These are phyloP conservation scores for Flammula alnicola DNA, from an alignment of 1,284 basidiomycete genomes.

Conservation along the genomic window DNA sequence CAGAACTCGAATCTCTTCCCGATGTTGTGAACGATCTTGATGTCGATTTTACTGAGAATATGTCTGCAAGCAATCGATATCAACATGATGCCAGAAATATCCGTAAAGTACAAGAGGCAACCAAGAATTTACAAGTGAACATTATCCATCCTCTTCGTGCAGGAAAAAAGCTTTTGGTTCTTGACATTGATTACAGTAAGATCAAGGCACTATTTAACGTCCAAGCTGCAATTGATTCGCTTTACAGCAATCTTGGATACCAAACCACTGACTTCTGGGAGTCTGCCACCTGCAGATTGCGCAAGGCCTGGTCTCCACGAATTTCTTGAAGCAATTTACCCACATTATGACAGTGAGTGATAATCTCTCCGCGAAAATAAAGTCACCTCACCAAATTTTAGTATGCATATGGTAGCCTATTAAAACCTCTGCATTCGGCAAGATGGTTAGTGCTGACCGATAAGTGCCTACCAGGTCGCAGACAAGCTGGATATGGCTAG, in stretches of 20 bases:
- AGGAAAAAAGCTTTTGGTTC: constrained; percentile 81
- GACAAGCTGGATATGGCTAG: constrained; percentile 92
- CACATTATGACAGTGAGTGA: constrained; percentile 72
- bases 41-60: constrained; percentile 71
- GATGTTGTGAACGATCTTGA: constrained; percentile 84
- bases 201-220: background rate
- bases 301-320: constrained; percentile 84
- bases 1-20: constrained; percentile 68
- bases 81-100: constrained; percentile 77
- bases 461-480: constrained; percentile 64
- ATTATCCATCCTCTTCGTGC: constrained; percentile 77
- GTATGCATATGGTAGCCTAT: constrained; percentile 74
- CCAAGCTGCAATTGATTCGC: constrained; percentile 36
- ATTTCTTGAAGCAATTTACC: constrained; percentile 80
- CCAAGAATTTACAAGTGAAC: constrained; percentile 67
- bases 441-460: background rate
- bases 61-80: constrained; percentile 60
- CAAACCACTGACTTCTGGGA: constrained; percentile 78
- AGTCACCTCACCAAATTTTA: constrained; percentile 43
- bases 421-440: background rate
- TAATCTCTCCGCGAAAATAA: constrained; percentile 52
- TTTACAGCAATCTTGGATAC: constrained; percentile 79
- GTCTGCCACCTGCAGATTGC: constrained; percentile 78
- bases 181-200: constrained; percentile 90
- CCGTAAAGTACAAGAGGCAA: constrained; percentile 77